These are phyloP conservation scores for Pelargonium myrrhifolium DNA, from an alignment of 441 rosid genomes.

Conservation along the genomic window DNA sequence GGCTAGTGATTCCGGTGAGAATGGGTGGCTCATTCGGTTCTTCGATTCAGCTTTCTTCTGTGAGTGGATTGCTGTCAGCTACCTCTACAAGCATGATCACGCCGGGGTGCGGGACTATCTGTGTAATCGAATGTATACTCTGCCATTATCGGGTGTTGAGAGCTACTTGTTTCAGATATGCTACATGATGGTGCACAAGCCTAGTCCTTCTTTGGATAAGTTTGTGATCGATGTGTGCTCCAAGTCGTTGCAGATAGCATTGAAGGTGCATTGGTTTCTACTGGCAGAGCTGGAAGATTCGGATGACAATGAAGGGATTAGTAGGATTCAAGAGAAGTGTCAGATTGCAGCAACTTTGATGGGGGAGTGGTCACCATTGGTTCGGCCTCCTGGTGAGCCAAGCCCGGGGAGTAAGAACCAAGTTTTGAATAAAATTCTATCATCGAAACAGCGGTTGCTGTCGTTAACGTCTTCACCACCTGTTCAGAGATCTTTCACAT, in stretches of 20 bases:
- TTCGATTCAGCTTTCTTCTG: constrained; percentile 95
- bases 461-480: constrained; percentile 80
- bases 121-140: constrained; percentile 94
- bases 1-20: constrained; percentile 73
- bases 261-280: constrained; percentile 97
- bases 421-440: constrained; percentile 66
- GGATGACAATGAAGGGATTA: constrained; percentile 91
- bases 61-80: constrained; percentile 99
- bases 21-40: constrained; percentile 96
- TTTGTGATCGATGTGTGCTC: constrained; percentile 90
- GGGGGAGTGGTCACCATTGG: constrained; percentile 90
- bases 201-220: constrained; percentile 96
- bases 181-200: constrained; percentile 90
- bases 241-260: constrained; percentile 71
- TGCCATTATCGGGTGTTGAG: constrained; percentile 83
- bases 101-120: constrained; percentile 90
- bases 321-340: constrained; percentile 95
- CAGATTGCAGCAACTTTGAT: constrained; percentile 91
- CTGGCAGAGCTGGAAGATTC: constrained; percentile 91
- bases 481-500: constrained; percentile 52
- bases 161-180: constrained; percentile 92
- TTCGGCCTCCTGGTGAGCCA: constrained; percentile 45
- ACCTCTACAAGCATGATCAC: constrained; percentile 92
- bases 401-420: constrained; percentile 85
- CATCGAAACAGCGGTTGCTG: constrained; percentile 81